A percentile compares a stretch with the other conserved stretches of the same genome.
These are phyloP conservation scores for barrel medic (Medicago truncatula) DNA, from an alignment of 306 rosid species.

Conservation along the genomic window MtrunA17r5.0-ANR NC_053045.1:63741501-63742000, in stretches of 20 bases:
- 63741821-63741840: slow-evolving; percentile 93
- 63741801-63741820: slow-evolving; percentile 84
- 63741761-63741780: background rate
- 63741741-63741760: slow-evolving; percentile 17
- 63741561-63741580: slow-evolving; percentile 30
- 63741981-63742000: slow-evolving; percentile 80
- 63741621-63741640: slow-evolving; percentile 89
- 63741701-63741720: slow-evolving; percentile 98
- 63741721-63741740: slow-evolving; percentile 57
- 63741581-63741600: slow-evolving; percentile 74
- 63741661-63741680: slow-evolving; percentile 77
- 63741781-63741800: slow-evolving; percentile 29
- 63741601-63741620: slow-evolving; percentile 96
- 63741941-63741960: slow-evolving; percentile 94
- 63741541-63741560: slow-evolving; percentile 21
- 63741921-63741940: slow-evolving; percentile 90
- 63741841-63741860: slow-evolving; percentile 96
- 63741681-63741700: slow-evolving; percentile 89
- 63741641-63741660: slow-evolving; percentile 97
- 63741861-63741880: slow-evolving; percentile 95
- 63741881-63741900: slow-evolving; percentile 93
- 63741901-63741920: slow-evolving; percentile 99
- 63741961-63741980: slow-evolving; percentile 91
- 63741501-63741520: background rate
- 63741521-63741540: background rate